Evolutionary conservation across 2,329 filamentous ascomycete genomes (phyloP), one percentile per base, ranked within the genome.

Genomic region (Stagonosporopsis rhizophila): DNA sequence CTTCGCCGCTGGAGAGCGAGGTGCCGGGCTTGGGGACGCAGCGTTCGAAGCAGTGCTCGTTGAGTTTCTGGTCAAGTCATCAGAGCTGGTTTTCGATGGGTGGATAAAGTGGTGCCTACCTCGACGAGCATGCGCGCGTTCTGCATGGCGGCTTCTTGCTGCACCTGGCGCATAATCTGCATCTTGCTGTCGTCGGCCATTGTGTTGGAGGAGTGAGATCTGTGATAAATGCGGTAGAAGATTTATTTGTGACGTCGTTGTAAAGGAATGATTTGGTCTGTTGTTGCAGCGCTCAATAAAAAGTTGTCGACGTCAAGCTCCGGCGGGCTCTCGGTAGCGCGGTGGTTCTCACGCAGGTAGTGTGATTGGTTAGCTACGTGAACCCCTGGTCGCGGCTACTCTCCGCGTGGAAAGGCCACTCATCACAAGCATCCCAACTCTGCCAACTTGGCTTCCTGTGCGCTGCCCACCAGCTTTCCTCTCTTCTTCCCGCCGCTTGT

Each of bases 1-100:
- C 70, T 66, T 84, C 82, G 71, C 77, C 75, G 42, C 77, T 79
- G 25, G 80, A 82, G 46, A 83, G 74, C 11, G 80, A 82, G 41
- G 78, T 71, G 56, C 79, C 78, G 59, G 82, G 82, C 64, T 81
- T 82, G 42, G 81, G 80, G 27, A 84, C 74, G 76, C 82, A 83
- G 68, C 80, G 80, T 62, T 83, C 80, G 76, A 83, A 84, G 75
- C 82, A 83, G 74, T 83, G 80, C 65, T 83, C 80, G 73, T 83
- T 83, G 61, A 84, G 74, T 79, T 83, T 83, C 81, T 83, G 56
- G 1, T 6, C 1, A 8, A 2, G 5, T n/a, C 12, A 17, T 44
- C 25, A 50, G 47, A 17, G 9, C 12, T 25, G 15, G 2, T 28
- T 38, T 14, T 14, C 12, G 11, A 44, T 32, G 17, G 27, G 12